Percentiles rank a stretch among this genome's conserved stretches.
Evolutionary conservation across 2,329 filamentous ascomycete species (phyloP).

Genomic region (Fusarium euwallaceae): DNA sequence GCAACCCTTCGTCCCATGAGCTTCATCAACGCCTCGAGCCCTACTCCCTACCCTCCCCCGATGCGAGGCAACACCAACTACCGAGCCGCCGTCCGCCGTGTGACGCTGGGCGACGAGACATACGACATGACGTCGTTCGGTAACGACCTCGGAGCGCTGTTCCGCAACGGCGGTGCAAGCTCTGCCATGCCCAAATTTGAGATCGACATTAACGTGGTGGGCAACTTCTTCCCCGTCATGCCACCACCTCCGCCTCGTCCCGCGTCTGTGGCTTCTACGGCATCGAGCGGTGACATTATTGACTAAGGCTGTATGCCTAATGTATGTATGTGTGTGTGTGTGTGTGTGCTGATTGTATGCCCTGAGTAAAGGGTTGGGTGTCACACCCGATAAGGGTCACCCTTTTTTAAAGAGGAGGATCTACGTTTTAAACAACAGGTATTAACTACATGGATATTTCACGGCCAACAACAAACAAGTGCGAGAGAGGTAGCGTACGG

Average conservation of each 20-base stretch:
- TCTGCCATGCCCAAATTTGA: constrained; percentile 43
- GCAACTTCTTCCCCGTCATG: constrained; percentile 19
- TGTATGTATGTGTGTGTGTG: no score
- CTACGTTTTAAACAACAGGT: background rate
- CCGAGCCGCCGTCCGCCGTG: constrained; percentile 37
- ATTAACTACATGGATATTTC: background rate
- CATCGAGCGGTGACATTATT: constrained; percentile 21
- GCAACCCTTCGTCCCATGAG: constrained; percentile 29
- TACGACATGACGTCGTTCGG: constrained; percentile 45
- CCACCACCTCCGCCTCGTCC: constrained; percentile 35
- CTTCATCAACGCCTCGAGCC: constrained; percentile 18
- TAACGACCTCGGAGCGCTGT: constrained; percentile 45
- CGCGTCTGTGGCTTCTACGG: constrained; percentile 27
- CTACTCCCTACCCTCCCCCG: constrained; percentile 12
- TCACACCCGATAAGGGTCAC: background rate
- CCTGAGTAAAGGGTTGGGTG: background rate
- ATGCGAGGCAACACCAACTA: constrained; percentile 12
- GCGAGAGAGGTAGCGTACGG: background rate
- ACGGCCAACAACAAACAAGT: background rate
- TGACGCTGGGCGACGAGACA: constrained; percentile 38
- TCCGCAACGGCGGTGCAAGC: constrained; percentile 15
- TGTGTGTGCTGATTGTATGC: background rate
- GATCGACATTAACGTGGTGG: constrained; percentile 27
- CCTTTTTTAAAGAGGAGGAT: background rate
- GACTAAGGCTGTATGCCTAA: constrained; percentile 9